Conservation (phyloP, 208 protist genomes). For the Crithidia brevicula region DNA sequence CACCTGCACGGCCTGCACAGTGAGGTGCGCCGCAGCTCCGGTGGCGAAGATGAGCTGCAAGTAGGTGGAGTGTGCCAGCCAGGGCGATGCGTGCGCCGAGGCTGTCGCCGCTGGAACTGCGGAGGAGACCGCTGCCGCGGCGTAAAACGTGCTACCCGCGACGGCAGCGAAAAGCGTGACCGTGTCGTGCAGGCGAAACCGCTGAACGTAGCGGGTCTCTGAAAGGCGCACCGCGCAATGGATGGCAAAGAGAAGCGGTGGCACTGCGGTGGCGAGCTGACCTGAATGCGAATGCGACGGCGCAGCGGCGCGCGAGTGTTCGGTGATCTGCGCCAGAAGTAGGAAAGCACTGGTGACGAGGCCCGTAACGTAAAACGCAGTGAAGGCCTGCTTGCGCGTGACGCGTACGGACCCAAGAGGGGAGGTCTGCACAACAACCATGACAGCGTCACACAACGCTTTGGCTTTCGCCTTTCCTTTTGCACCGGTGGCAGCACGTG, state of each 20-base stretch:
- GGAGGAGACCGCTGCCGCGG: constrained; percentile 59
- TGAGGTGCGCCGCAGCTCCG: constrained; percentile 35
- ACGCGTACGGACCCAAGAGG: constrained; percentile 31
- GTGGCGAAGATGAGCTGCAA: constrained; percentile 9
- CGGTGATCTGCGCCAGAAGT: background rate
- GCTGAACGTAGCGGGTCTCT: constrained; percentile 68
- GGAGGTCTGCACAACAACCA: constrained; percentile 6
- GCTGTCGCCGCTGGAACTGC: constrained; percentile 3
- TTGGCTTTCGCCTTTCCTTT: background rate
- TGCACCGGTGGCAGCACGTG: background rate
- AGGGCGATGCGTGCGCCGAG: background rate
- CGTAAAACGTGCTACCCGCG: constrained; percentile 79
- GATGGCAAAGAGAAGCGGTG: constrained; percentile 54
- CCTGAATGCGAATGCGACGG: too few relatives aligned
- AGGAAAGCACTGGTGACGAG: constrained; percentile 32
- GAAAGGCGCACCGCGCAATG: constrained; percentile 69
- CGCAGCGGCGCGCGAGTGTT: background rate
- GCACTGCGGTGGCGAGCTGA: constrained; percentile 1
- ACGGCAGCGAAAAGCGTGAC: constrained; percentile 76
- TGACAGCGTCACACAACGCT: background rate
- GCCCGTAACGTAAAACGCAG: constrained; percentile 59
- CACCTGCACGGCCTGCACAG: constrained; percentile 63
- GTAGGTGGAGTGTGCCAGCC: background rate
- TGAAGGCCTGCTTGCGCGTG: constrained; percentile 46
- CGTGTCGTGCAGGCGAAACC: constrained; percentile 48